Conservation (phyloP, 1,139 yeast species). For the Diutina mesorugosa region DNA sequence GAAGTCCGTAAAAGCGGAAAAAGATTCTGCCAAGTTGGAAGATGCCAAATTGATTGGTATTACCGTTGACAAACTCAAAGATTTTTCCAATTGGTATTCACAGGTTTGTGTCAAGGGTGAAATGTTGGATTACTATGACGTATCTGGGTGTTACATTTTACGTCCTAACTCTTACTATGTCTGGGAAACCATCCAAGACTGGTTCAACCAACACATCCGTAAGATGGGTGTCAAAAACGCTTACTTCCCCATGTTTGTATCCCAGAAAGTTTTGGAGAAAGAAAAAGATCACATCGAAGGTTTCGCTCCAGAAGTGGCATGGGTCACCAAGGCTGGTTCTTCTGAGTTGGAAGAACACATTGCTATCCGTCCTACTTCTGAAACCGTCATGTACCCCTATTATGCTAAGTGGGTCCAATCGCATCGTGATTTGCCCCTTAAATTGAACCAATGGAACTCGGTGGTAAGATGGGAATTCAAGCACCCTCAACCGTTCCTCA, state of each 20-base stretch:
- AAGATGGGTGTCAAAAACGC: slow-evolving; percentile 86
- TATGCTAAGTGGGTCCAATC: slow-evolving; percentile 98
- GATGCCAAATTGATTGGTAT: slow-evolving; percentile 94
- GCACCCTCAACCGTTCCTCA: slow-evolving; percentile 97
- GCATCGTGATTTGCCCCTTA: slow-evolving; percentile 93
- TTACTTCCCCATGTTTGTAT: slow-evolving; percentile 98
- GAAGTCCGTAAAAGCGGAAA: slow-evolving; percentile 17
- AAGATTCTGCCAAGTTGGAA: slow-evolving; percentile 47
- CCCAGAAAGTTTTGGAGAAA: slow-evolving; percentile 81
- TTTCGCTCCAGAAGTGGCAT: slow-evolving; percentile 98
- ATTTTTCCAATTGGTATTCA: slow-evolving; percentile 95
- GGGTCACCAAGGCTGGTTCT: slow-evolving; percentile 95
- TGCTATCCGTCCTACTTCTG: slow-evolving; percentile 98
- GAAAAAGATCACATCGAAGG: slow-evolving; percentile 99
- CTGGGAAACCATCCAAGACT: slow-evolving; percentile 90
- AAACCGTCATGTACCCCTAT: slow-evolving; percentile 99
- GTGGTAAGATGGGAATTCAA: slow-evolving; percentile 99
- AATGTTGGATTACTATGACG: slow-evolving; percentile 96
- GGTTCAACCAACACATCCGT: slow-evolving; percentile 74
- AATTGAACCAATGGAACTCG: slow-evolving; percentile 97
- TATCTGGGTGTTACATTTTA: slow-evolving; percentile 95
- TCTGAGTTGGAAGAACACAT: slow-evolving; percentile 96
- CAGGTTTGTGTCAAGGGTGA: slow-evolving; percentile 94
- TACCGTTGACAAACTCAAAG: slow-evolving; percentile 83
- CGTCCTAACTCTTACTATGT: slow-evolving; percentile 91